Evolutionary conservation across 192 early-diverging fungal genomes (phyloP), one percentile per base, ranked within the genome.

Genomic region (Backusella morwellensis): DNA sequence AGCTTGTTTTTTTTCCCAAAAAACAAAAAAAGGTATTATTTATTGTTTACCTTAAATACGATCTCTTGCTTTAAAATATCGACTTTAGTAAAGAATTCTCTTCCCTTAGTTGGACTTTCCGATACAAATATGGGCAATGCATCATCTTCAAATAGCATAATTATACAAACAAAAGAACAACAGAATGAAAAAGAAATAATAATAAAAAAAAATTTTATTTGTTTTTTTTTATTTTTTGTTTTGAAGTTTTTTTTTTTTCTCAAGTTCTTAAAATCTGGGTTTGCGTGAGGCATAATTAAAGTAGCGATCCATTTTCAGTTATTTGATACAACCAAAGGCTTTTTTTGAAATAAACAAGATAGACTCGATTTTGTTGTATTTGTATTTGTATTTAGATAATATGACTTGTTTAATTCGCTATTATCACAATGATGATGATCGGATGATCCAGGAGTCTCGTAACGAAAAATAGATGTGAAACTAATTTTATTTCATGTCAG

Each of bases 351-450:
- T 68, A 68, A 36, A 68, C 67, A 68, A 38, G 35, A 34, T 68
- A 68, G 1, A 36, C 35, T 68, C 8, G 56, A 56, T 11, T 26
- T 63, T 63, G 56, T 63, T 26, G 26, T 29, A 29, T 23, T 63
- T 26, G 26, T 29, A 29, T 23, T 63, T 63, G 56, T 63, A 63
- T 63, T 63, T 63, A 63, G 3, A 40, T 41, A 70, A 36, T 36
- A 70, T 70, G 68, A 70, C 68, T 38, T 70, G 68, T 23, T 70
- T 70, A 41, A 35, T 38, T 70, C 68, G 38, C 68, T 69, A 69
- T 36, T 70, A 36, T 63, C 56, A 63, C 56, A 26, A 63, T 63
- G 9, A 26, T 23, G 21, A 14, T 70, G 68, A 70, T 70, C 68
- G 35, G 68, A 70, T 70, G 68, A 70, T 70, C 38, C 35, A 38